A percentile compares a stretch with the other conserved stretches of the same genome.
These are phyloP conservation scores for Besnoitia besnoiti DNA, from an alignment of 169 alveolate species.

Conservation along the genomic window DNA sequence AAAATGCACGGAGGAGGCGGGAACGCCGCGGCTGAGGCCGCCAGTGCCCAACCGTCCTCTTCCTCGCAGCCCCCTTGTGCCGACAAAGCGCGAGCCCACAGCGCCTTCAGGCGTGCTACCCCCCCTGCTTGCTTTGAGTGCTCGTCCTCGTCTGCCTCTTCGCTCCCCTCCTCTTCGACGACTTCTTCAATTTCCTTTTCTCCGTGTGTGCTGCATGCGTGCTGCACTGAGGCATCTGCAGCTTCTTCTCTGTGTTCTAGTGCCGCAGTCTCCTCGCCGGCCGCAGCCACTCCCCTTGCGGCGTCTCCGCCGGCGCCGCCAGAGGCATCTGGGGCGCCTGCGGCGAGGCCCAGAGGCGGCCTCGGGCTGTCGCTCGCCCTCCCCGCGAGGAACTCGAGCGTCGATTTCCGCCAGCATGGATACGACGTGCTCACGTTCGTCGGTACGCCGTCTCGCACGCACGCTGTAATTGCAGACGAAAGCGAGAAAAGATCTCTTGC, in stretches of 20 bases:
- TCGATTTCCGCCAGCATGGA: slow-evolving; percentile 44
- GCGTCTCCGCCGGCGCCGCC: not conserved
- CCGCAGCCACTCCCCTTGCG: not conserved
- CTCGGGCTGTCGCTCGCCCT: slow-evolving; percentile 25
- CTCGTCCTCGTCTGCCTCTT: not conserved
- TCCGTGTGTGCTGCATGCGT: not conserved
- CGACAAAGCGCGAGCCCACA: too few species aligned
- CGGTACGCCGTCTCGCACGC: too few species aligned
- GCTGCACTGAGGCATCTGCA: not conserved
- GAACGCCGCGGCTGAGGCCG: slow-evolving; percentile 17
- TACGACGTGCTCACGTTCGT: slow-evolving; percentile 53
- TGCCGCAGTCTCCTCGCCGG: not conserved
- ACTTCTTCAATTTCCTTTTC: not conserved
- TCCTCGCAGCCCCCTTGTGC: too few species aligned
- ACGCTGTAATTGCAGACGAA: too few species aligned
- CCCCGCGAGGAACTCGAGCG: slow-evolving; percentile 51
- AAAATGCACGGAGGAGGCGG: not conserved
- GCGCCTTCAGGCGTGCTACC: too few species aligned
- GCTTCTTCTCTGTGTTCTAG: not conserved
- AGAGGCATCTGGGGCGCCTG: not conserved
- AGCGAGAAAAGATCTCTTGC: too few species aligned
- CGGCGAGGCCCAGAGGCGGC: not conserved
- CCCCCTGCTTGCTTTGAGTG: too few species aligned
- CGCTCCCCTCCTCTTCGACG: not conserved
- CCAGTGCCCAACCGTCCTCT: too few species aligned